Percentiles rank a stretch among this genome's conserved stretches.
Evolutionary conservation across 768 basidiomycete species (phyloP).

Genomic region (Boletus rufocinnamomeus): DNA sequence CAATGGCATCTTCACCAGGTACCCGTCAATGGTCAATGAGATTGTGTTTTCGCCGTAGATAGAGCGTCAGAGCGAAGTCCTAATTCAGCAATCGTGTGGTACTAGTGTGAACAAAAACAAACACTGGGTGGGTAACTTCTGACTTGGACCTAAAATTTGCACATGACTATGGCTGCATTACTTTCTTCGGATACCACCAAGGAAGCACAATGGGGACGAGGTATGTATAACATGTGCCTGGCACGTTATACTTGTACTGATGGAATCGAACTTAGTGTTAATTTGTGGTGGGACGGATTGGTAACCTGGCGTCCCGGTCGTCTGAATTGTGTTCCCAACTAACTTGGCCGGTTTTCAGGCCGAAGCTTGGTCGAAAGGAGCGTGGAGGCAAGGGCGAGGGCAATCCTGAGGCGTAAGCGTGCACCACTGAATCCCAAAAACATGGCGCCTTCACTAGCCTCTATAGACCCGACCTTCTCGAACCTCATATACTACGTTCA

Average conservation of each 20-base stretch:
- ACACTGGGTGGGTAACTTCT: conserved; percentile 14
- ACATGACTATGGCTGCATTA: conserved; percentile 34
- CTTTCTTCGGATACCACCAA: conserved; percentile 26
- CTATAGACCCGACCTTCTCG: conserved; percentile 77
- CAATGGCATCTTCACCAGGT: not conserved
- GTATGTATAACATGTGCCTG: conserved; percentile 24
- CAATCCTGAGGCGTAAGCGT: conserved; percentile 39
- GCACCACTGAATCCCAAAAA: conserved; percentile 1
- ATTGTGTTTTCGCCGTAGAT: conserved; percentile 25
- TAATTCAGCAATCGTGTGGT: conserved; percentile 32
- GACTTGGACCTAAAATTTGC: conserved; percentile 27
- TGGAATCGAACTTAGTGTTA: conserved; percentile 51
- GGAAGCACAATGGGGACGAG: conserved; percentile 48
- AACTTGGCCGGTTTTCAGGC: conserved; percentile 46
- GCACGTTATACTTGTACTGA: conserved; percentile 18
- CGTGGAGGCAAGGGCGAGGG: conserved; percentile 50
- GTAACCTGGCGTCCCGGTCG: conserved; percentile 40
- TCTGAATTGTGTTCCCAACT: conserved; percentile 4
- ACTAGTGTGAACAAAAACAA: conserved; percentile 19
- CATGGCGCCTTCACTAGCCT: conserved; percentile 3
- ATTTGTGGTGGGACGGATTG: conserved; percentile 89
- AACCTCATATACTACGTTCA: conserved; percentile 88
- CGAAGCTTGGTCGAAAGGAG: conserved; percentile 75
- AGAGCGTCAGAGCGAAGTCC: conserved; percentile 32
- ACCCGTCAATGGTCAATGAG: not conserved